Conservation (phyloP, 768 basidiomycete species). For the Russula sp. region DNA sequence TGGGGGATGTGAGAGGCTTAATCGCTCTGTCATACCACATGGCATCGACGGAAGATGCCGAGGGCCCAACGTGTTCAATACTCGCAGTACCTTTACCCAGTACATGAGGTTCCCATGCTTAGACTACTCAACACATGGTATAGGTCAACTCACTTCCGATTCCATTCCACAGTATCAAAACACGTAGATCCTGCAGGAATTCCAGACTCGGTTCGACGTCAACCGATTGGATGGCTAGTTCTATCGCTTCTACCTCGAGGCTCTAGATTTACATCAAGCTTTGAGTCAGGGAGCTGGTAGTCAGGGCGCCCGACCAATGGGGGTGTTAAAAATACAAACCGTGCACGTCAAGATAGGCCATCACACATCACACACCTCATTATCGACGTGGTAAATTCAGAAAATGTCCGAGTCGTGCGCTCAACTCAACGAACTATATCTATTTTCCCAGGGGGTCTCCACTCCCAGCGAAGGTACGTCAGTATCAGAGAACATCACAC, state of each 20-base stretch:
- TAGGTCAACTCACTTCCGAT: not conserved
- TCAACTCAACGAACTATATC: not conserved
- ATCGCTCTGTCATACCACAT: not conserved
- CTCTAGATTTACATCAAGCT: not conserved
- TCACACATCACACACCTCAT: not conserved
- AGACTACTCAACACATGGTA: not conserved
- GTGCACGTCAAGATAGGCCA: not conserved
- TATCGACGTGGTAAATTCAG: not conserved
- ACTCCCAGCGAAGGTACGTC: not conserved
- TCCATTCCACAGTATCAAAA: not conserved
- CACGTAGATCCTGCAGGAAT: not conserved
- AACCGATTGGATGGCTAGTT: not conserved
- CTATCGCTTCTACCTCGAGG: not conserved
- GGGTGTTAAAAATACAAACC: not conserved
- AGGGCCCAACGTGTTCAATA: not conserved
- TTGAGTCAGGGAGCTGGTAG: not conserved
- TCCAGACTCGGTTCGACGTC: not conserved
- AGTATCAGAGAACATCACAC: not conserved
- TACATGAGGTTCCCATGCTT: not conserved
- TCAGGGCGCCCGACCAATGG: too few relatives aligned
- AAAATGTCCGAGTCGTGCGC: not conserved
- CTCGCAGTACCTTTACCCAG: not conserved
- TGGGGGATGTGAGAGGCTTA: not conserved
- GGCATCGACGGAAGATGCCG: not conserved
- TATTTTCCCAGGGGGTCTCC: not conserved